Conservation (phyloP, 1,139 yeast species). For the Nadsonia starkeyi-henricii region DNA sequence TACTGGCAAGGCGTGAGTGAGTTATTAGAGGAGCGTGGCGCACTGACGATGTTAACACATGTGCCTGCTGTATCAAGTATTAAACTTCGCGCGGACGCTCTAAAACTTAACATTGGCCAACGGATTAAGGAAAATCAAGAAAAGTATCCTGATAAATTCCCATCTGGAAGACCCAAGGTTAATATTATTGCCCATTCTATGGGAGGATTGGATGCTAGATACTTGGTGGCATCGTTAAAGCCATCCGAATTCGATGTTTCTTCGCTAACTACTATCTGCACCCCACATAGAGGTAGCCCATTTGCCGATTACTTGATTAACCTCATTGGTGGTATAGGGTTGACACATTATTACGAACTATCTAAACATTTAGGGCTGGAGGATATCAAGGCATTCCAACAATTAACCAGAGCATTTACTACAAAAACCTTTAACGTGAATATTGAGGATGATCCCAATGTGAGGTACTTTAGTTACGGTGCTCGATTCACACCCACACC, state of each 20-base stretch:
- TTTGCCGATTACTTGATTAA: conserved; percentile 52
- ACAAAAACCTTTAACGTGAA: conserved; percentile 35
- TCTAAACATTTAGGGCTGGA: conserved; percentile 11
- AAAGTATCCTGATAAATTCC: conserved; percentile 7
- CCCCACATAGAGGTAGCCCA: conserved; percentile 82
- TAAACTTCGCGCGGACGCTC: conserved; percentile 47
- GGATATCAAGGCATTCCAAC: conserved; percentile 16
- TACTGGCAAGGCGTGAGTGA: conserved; percentile 75
- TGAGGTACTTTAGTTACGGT: conserved; percentile 71
- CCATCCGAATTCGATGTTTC: conserved; percentile 20
- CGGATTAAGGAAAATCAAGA: conserved; percentile 21
- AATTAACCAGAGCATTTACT: conserved; percentile 43
- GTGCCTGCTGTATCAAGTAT: conserved; percentile 79
- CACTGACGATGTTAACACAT: conserved; percentile 54
- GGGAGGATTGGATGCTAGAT: conserved; percentile 86
- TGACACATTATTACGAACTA: conserved; percentile 6
- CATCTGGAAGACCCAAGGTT: conserved; percentile 18
- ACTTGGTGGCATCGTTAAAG: conserved; percentile 45
- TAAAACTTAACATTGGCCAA: conserved; percentile 39
- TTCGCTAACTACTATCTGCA: conserved; percentile 69
- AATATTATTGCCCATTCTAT: conserved; percentile 84
- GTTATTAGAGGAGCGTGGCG: conserved; percentile 46
- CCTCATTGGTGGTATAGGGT: conserved; percentile 5
- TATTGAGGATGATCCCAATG: conserved; percentile 43
- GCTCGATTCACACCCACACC: conserved; percentile 54